Evolutionary conservation across 2,329 filamentous ascomycete genomes (phyloP), one percentile per base, ranked within the genome.

Genomic region (Aureobasidium lini): DNA sequence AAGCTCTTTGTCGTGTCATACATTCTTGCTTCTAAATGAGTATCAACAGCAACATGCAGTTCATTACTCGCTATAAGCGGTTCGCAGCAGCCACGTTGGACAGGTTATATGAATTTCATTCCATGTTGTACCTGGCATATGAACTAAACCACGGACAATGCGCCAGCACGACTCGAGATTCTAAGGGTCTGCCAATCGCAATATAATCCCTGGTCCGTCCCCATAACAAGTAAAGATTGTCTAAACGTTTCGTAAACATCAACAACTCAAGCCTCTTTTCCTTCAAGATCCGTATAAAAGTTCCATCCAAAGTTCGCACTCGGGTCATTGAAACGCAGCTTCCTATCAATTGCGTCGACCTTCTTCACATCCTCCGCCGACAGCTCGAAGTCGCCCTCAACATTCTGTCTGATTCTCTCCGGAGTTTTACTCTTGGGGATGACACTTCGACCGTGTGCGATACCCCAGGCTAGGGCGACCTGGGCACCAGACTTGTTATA

Each of bases 271-370:
- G 36, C 36, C 62, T 75, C 68, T 69, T 82, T 82, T 3, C 83
- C 83, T 56, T 86, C 84, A 59, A 86, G 65, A 68, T 84, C 83
- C 1, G 68, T 64, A 64, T 82, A 86, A 64, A 85, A 84, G 7
- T 82, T 72, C 69, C 79, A 82, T 3, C 81, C 78, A 72, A 86
- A 86, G 23, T 71, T 73, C 6, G 67, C 72, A 44, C 76, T 80
- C 4, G 82, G 77, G 67, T 86, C 83, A 59, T 85, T 86, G 67
- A 86, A 85, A 43, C 84, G 73, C 64, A 84, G 47, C 70, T 85
- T 85, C 72, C 80, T 83, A 67, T 87, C 82, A 18, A 86, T 73
- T 0, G 62, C 66, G 40, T 76, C 72, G 54, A 84, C 80, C 71
- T 78, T 81, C 66, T 79, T 70, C 65, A 87, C 71, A 65, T 88